Percentiles rank a stretch among this genome's conserved stretches.
Evolutionary conservation across 805 yeast species (phyloP).

Genomic region (Ogataea pignaliae): DNA sequence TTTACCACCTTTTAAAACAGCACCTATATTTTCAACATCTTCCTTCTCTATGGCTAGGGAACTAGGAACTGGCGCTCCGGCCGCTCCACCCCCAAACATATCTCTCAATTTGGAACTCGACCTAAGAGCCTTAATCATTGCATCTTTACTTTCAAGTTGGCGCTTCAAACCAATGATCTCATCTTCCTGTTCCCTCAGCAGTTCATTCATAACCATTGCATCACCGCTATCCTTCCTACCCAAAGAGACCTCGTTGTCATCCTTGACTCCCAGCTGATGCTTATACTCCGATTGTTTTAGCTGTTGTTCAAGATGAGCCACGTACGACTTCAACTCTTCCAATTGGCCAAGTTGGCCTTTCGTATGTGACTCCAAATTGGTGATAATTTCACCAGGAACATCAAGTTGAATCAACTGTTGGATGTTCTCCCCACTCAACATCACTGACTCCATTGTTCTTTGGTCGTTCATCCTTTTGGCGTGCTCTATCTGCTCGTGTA

Average conservation of each 20-base stretch:
- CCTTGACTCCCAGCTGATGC: background rate
- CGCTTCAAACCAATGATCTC: slow-evolving; percentile 64
- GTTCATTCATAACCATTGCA: slow-evolving; percentile 2
- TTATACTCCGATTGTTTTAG: slow-evolving; percentile 27
- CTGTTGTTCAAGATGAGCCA: slow-evolving; percentile 53
- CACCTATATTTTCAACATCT: background rate
- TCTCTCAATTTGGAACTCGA: slow-evolving; percentile 60
- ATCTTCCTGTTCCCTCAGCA: slow-evolving; percentile 58
- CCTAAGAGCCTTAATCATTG: slow-evolving; percentile 68
- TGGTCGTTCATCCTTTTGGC: slow-evolving; percentile 56
- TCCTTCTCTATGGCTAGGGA: background rate
- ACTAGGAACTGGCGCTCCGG: no score
- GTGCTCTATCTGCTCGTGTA: slow-evolving; percentile 68
- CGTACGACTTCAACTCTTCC: slow-evolving; percentile 58
- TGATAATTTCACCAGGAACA: slow-evolving; percentile 35
- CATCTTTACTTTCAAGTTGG: slow-evolving; percentile 66
- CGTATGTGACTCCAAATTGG: slow-evolving; percentile 45
- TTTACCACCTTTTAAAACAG: background rate
- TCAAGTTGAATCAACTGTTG: slow-evolving; percentile 51
- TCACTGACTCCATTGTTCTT: slow-evolving; percentile 32
- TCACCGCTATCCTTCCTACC: no score
- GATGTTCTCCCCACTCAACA: slow-evolving; percentile 54
- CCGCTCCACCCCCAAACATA: slow-evolving; percentile 6
- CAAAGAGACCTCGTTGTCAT: background rate
- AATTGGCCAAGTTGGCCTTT: slow-evolving; percentile 45